These are phyloP conservation scores for Diaporthe ilicicola DNA, from an alignment of 2,329 filamentous ascomycete genomes.

Conservation along the genomic window DNA sequence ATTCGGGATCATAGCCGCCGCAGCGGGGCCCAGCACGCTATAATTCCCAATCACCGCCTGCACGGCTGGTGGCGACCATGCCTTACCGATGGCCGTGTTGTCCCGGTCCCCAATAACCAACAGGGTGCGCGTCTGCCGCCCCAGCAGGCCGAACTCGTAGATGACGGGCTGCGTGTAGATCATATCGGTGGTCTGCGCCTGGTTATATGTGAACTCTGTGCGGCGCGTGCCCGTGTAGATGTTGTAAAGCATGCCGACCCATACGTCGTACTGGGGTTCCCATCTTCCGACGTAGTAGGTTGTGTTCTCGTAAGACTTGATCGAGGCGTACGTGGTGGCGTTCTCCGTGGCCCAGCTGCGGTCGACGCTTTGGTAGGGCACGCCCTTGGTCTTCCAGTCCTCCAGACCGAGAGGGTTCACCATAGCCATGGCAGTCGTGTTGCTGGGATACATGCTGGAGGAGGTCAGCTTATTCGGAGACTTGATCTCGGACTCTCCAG, in stretches of 20 bases:
- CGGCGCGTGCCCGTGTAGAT: conserved; percentile 57
- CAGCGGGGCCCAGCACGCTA: conserved; percentile 55
- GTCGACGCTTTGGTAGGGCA: conserved; percentile 56
- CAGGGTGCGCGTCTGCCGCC: conserved; percentile 51
- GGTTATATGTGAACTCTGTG: conserved; percentile 53
- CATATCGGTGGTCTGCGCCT: conserved; percentile 62
- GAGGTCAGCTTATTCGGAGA: background rate
- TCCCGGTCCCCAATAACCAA: conserved; percentile 61
- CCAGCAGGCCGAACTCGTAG: conserved; percentile 56
- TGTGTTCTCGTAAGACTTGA: conserved; percentile 55
- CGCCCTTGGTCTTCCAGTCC: conserved; percentile 59
- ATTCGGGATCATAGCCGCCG: conserved; percentile 52
- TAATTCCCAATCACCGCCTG: conserved; percentile 58
- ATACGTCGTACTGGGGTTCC: conserved; percentile 58
- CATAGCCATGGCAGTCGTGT: conserved; percentile 54
- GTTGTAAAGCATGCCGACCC: conserved; percentile 63
- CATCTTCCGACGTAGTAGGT: conserved; percentile 60
- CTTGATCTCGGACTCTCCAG: background rate
- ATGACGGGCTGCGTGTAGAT: conserved; percentile 61
- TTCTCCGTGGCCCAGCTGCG: conserved; percentile 47
- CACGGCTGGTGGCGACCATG: conserved; percentile 56
- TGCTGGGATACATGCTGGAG: conserved; percentile 52
- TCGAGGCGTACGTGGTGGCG: conserved; percentile 52
- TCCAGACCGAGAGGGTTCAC: conserved; percentile 63
- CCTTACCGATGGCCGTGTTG: conserved; percentile 62